Percentiles rank a stretch among this genome's conserved stretches.
These are phyloP conservation scores for Populus nigra DNA, from an alignment of 345 rosid genomes.

Conservation along the genomic window DNA sequence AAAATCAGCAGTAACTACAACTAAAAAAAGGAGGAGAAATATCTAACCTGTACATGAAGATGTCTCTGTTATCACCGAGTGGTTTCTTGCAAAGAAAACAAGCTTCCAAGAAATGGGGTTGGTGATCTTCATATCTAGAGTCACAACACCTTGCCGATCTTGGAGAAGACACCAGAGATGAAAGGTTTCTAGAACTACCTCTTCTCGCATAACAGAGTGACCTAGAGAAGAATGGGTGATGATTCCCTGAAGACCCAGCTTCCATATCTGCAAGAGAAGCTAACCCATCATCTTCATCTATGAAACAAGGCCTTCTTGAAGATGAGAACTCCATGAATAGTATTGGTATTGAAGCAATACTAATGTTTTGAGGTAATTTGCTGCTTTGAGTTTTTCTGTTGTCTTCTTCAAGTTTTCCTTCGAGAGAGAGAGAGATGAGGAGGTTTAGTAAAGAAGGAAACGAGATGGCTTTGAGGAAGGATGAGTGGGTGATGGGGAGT, in stretches of 20 bases:
- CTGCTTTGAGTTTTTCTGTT: not conserved
- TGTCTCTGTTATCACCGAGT: slow-evolving; percentile 65
- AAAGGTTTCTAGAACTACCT: slow-evolving; percentile 42
- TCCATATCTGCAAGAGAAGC: slow-evolving; percentile 62
- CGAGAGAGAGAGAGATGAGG: not conserved
- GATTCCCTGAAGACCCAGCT: slow-evolving; percentile 55
- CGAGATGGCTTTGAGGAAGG: slow-evolving; percentile 1
- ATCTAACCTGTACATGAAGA: slow-evolving; percentile 76
- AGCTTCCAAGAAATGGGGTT: slow-evolving; percentile 62
- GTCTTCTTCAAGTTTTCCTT: not conserved
- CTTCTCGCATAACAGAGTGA: slow-evolving; percentile 36
- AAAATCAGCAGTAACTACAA: not conserved
- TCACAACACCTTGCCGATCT: slow-evolving; percentile 65
- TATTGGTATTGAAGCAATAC: not conserved
- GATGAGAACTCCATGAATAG: not conserved
- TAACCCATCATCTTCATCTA: slow-evolving; percentile 50
- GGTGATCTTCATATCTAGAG: slow-evolving; percentile 58
- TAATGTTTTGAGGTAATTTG: not conserved
- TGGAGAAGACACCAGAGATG: slow-evolving; percentile 42
- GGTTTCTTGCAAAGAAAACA: slow-evolving; percentile 71
- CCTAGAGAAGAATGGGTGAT: slow-evolving; percentile 33
- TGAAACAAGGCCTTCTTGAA: slow-evolving; percentile 44
- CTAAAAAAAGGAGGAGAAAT: not conserved
- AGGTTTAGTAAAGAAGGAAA: not conserved
- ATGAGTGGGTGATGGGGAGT: slow-evolving; percentile 11